These are phyloP conservation scores for Alternaria longipes DNA, from an alignment of 2,329 filamentous ascomycete genomes.

Conservation along the genomic window DNA sequence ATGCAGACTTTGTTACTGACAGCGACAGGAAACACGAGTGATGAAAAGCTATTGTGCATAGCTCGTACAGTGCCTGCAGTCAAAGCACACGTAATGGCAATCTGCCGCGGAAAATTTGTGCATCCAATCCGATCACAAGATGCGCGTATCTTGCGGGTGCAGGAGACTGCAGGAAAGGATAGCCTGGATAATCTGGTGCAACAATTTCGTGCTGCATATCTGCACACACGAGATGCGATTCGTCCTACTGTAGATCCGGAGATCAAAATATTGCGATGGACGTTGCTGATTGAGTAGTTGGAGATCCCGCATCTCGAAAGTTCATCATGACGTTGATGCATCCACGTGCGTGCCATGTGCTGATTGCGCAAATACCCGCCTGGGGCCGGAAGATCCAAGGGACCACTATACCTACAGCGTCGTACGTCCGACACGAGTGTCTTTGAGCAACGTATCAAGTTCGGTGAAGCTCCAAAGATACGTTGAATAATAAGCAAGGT, in stretches of 20 bases:
- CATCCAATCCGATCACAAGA: background rate
- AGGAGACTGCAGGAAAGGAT: slow-evolving; percentile 1
- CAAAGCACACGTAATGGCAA: slow-evolving; percentile 10
- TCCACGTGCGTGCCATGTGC: slow-evolving; percentile 19
- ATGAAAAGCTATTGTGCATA: slow-evolving; percentile 6
- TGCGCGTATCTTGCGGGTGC: slow-evolving; percentile 6
- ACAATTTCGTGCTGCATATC: background rate
- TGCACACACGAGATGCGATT: background rate
- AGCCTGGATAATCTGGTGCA: background rate
- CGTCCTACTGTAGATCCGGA: slow-evolving; percentile 8
- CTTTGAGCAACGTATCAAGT: background rate
- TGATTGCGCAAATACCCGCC: slow-evolving; percentile 17
- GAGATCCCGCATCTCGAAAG: slow-evolving; percentile 6
- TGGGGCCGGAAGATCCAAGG: slow-evolving; percentile 18
- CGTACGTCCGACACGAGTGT: slow-evolving; percentile 2
- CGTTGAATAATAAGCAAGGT: background rate
- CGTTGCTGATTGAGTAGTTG: slow-evolving; percentile 5
- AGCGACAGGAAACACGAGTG: background rate
- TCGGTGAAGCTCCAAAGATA: background rate
- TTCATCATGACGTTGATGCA: slow-evolving; percentile 16
- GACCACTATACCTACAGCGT: slow-evolving; percentile 2
- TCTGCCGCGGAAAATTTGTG: slow-evolving; percentile 1
- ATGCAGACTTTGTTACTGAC: slow-evolving; percentile 10
- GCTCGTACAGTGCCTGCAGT: slow-evolving; percentile 5
- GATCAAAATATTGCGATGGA: slow-evolving; percentile 7